Conservation (phyloP, 2,329 filamentous ascomycete species). For the Calycina marina region DNA sequence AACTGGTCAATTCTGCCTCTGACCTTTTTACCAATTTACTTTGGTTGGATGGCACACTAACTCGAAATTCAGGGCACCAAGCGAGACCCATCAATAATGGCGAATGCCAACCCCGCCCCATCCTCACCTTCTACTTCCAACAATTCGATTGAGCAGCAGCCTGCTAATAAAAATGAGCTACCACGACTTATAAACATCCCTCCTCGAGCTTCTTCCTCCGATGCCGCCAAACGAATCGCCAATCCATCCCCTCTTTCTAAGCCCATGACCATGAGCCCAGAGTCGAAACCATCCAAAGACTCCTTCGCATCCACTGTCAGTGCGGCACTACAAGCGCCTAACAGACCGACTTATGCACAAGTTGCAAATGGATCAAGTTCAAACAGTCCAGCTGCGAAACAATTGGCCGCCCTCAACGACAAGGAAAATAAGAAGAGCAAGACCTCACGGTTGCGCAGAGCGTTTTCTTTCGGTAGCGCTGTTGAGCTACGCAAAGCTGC, state of each 20-base stretch:
- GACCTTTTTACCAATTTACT: conserved; percentile 16
- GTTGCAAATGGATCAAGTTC: conserved; percentile 22
- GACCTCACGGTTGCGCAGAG: conserved; percentile 70
- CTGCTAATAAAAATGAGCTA: conserved; percentile 35
- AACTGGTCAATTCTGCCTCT: too few relatives aligned
- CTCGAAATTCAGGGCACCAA: conserved; percentile 41
- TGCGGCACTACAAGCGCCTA: conserved; percentile 20
- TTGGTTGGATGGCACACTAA: too few relatives aligned
- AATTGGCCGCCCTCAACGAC: conserved; percentile 75
- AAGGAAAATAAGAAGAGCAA: conserved; percentile 74
- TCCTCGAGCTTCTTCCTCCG: conserved; percentile 44
- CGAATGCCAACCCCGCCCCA: conserved; percentile 29
- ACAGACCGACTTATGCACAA: conserved; percentile 19
- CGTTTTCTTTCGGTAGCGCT: conserved; percentile 93
- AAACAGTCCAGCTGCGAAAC: conserved; percentile 56
- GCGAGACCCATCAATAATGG: conserved; percentile 33
- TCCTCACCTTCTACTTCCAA: conserved; percentile 20
- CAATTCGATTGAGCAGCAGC: conserved; percentile 27
- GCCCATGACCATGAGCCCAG: conserved; percentile 47
- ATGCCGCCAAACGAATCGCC: conserved; percentile 44
- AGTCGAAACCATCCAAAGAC: conserved; percentile 29
- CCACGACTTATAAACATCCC: conserved; percentile 42
- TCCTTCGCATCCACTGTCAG: conserved; percentile 25
- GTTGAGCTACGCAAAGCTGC: conserved; percentile 73
- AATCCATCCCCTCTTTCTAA: conserved; percentile 64